Conservation (phyloP, 257 asterid species). For the Salvia rosmarinus region DNA sequence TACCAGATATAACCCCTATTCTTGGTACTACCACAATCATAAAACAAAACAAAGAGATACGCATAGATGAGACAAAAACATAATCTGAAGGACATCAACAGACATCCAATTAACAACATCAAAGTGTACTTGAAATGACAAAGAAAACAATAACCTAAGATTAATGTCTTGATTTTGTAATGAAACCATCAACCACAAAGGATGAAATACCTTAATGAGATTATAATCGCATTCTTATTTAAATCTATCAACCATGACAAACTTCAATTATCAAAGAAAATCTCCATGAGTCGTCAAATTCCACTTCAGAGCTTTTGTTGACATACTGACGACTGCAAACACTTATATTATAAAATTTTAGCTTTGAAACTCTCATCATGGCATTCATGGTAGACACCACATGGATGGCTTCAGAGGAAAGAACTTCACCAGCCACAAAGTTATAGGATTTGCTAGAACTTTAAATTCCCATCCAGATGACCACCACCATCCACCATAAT, state of each 20-base stretch:
- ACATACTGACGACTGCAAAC: slow-evolving; percentile 31
- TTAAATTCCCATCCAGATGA: slow-evolving; percentile 40
- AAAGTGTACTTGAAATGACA: slow-evolving; percentile 1
- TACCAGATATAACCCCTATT: too few relatives aligned
- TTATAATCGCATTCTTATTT: slow-evolving; percentile 37
- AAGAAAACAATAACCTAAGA: slow-evolving; percentile 28
- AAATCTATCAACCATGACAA: slow-evolving; percentile 19
- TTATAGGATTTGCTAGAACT: slow-evolving; percentile 40
- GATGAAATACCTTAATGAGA: slow-evolving; percentile 31
- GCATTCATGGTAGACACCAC: slow-evolving; percentile 45
- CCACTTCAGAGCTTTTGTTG: slow-evolving; percentile 28
- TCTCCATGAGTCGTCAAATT: slow-evolving; percentile 11
- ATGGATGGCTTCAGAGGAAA: slow-evolving; percentile 33
- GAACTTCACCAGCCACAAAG: slow-evolving; percentile 47
- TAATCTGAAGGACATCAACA: not conserved
- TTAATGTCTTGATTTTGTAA: not conserved
- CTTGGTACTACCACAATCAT: too few relatives aligned
- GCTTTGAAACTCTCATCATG: slow-evolving; percentile 45
- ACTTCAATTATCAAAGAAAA: slow-evolving; percentile 8
- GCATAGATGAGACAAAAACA: not conserved
- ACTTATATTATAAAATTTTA: slow-evolving; percentile 28
- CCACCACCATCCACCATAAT: slow-evolving; percentile 45
- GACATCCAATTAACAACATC: slow-evolving; percentile 16
- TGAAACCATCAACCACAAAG: slow-evolving; percentile 26
- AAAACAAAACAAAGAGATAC: not conserved